Evolutionary conservation across 2,329 filamentous ascomycete species (phyloP).

Genomic region (Helminthosporium solani): DNA sequence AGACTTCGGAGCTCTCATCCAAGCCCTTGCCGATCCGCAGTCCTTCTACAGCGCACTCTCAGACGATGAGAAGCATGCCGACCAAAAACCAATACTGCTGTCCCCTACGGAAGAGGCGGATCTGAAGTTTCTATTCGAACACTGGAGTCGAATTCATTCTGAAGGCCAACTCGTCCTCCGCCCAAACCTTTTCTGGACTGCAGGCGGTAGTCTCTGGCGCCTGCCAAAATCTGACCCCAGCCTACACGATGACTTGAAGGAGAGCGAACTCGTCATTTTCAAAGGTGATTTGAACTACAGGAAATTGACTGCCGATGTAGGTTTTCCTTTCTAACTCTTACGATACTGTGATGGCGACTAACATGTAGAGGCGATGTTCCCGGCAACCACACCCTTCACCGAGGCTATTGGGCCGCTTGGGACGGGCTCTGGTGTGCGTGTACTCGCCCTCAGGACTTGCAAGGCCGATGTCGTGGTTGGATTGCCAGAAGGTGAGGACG

Average conservation of each 20-base stretch:
- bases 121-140: constrained; percentile 73
- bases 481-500: constrained; percentile 77
- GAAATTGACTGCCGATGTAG: constrained; percentile 85
- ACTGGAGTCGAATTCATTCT: constrained; percentile 77
- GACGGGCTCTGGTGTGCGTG: constrained; percentile 75
- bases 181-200: constrained; percentile 89
- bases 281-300: constrained; percentile 98
- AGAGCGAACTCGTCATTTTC: constrained; percentile 86
- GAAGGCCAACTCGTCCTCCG: constrained; percentile 82
- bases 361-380: constrained; percentile 68
- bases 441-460: constrained; percentile 86
- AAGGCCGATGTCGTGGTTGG: constrained; percentile 96
- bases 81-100: constrained; percentile 61
- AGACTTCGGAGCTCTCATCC: constrained; percentile 82
- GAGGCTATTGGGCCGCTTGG: constrained; percentile 85
- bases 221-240: constrained; percentile 68
- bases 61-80: constrained; percentile 60
- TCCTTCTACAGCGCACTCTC: constrained; percentile 75
- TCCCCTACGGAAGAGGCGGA: constrained; percentile 66
- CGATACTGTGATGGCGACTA: constrained; percentile 7
- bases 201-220: constrained; percentile 83
- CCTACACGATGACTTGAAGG: constrained; percentile 74
- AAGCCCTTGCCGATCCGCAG: constrained; percentile 74
- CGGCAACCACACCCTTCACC: constrained; percentile 80
- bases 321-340: constrained; percentile 33